Evolutionary conservation across 192 early-diverging fungal species (phyloP), one percentile per base, ranked within the genome.

Genomic region (Umbelopsis vinacea): DNA sequence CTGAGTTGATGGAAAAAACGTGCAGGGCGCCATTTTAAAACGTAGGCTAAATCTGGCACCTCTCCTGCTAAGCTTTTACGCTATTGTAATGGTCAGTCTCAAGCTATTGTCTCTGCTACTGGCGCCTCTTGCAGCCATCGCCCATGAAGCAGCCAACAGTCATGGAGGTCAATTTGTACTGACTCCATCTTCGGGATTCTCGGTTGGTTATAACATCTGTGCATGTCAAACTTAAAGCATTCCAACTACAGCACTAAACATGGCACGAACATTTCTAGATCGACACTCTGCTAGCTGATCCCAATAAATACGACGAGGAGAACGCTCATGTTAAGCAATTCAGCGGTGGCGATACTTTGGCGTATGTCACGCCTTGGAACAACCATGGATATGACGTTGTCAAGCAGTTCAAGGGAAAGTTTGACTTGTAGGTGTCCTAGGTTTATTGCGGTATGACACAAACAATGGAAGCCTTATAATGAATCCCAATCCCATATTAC

Each of bases 331-430:
- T 52, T 2, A 80, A 80, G 68, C 29, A 43, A 15, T 80, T 76
- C 43, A 33, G 55, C 23, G 69, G 53, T 19, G 80, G 76, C 50
- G 69, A 55, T 11, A 74, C 77, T n/a, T 37, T 82, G 53, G 81
- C 74, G 29, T 82, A 82, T 48, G 76, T 82, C 5, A 82, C 81
- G 0, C 81, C 81, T 17, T 82, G 81, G 81, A 82, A 82, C 70
- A 82, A 76, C 71, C 68, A 71, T 45, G 81, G 81, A 10, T 82
- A 82, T 43, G 77, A 82, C 66, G 52, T 82, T 68, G 81, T 76
- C 24, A 82, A 82, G 66, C 67, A 76, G 24, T 79, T 82, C 66
- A 82, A 82, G 52, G 81, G 81, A 40, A 82, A 82, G 73, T 82
- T 79, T 69, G 81, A 82, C 35, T 82, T 73, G 81, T 82, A 76